A percentile compares a stretch with the other conserved stretches of the same genome.
phyloP scores from a whole-genome alignment of 495 filamentous ascomycete genomes.

The Arthonia radiata region DNA sequence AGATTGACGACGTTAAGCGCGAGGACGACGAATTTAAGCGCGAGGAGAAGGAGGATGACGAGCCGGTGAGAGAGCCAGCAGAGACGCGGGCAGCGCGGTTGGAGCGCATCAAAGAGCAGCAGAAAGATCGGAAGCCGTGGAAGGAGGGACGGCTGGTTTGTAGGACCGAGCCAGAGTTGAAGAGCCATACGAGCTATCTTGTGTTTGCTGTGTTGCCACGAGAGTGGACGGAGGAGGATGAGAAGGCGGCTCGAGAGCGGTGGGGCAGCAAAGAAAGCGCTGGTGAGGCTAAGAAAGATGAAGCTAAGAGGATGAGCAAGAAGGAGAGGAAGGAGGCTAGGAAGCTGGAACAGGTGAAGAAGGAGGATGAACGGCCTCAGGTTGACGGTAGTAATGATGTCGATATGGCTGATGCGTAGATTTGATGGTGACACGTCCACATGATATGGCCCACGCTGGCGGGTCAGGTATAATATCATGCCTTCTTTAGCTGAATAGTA shows the following conservation, averaged over 20 bases:
- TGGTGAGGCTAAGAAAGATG: not conserved
- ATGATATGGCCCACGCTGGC: too few species aligned
- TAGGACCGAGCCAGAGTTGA: constrained; percentile 64
- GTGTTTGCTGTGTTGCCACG: constrained; percentile 76
- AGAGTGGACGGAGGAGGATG: constrained; percentile 65
- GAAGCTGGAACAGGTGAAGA: not conserved
- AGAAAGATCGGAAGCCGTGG: constrained; percentile 13
- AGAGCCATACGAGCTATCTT: constrained; percentile 85
- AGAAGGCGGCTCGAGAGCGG: constrained; percentile 25
- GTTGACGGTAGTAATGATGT: too few species aligned
- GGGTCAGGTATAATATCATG: too few species aligned
- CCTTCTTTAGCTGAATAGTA: too few species aligned
- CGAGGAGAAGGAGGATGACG: constrained; percentile 9
- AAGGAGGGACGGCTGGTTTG: constrained; percentile 51
- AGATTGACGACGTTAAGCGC: constrained; percentile 1
- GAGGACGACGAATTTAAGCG: constrained; percentile 9
- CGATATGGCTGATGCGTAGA: too few species aligned
- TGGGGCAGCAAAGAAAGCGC: not conserved
- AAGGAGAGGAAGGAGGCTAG: not conserved
- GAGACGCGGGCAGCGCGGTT: constrained; percentile 3
- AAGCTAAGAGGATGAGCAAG: not conserved
- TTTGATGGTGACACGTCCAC: too few species aligned
- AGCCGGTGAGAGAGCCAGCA: constrained; percentile 6
- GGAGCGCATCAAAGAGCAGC: not conserved
- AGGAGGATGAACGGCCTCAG: too few species aligned